A percentile compares a stretch with the other conserved stretches of the same genome.
phyloP scores from a whole-genome alignment of 192 early-diverging fungal genomes.

The Podila clonocystis region DNA sequence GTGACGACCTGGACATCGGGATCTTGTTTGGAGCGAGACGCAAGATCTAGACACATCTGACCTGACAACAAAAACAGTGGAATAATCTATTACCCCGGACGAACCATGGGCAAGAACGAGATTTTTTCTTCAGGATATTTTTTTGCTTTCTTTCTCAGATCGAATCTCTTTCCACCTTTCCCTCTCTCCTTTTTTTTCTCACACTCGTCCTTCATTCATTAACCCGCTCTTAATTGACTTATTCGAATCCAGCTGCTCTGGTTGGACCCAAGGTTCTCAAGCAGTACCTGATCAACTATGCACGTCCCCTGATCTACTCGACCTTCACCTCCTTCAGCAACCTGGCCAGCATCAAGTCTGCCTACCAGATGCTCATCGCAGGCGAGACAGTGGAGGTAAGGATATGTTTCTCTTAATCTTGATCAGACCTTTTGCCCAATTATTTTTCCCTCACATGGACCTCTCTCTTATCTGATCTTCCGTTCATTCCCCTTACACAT shows the following conservation, averaged over 20 bases:
- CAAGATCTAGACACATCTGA: background rate
- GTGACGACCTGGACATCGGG: no score
- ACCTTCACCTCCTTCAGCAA: slow-evolving; percentile 77
- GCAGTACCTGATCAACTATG: slow-evolving; percentile 85
- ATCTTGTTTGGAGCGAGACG: background rate
- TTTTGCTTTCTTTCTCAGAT: no score
- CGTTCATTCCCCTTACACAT: no score
- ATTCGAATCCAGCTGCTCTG: slow-evolving; percentile 67
- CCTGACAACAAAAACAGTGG: background rate
- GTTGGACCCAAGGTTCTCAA: slow-evolving; percentile 68
- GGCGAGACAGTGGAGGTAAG: slow-evolving; percentile 64
- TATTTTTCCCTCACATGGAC: slow-evolving; percentile 9
- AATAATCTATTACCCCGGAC: background rate
- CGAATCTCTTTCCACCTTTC: no score
- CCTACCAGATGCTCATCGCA: slow-evolving; percentile 69
- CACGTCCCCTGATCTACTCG: slow-evolving; percentile 81
- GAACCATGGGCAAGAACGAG: no score
- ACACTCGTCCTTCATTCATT: background rate
- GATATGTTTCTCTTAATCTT: background rate
- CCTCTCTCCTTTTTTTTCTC: background rate
- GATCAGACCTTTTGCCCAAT: background rate
- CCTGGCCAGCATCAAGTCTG: slow-evolving; percentile 70
- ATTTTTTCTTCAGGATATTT: no score
- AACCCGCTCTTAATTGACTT: background rate
- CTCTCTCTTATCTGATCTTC: background rate